A percentile compares a stretch with the other conserved stretches of the same genome.
Conservation (phyloP, 208 protist species). For the Wallacemonas sp. region DNA sequence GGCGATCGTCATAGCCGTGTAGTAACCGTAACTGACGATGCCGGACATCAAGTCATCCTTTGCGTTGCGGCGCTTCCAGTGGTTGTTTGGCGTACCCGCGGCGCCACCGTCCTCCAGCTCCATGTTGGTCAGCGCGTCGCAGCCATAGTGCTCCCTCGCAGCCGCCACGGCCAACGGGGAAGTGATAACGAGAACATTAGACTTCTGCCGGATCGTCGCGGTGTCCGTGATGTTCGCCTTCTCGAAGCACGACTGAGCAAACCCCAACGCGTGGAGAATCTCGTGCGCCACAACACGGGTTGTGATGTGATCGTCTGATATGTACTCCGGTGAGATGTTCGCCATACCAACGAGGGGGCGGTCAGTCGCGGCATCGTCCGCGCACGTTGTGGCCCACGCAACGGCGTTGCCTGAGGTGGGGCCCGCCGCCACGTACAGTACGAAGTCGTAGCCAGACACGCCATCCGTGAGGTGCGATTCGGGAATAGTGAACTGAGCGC, state of each 20-base stretch:
- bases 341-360: constrained; percentile 43
- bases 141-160: constrained; percentile 68
- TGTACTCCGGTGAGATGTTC: constrained; percentile 47
- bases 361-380: background rate
- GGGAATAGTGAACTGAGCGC: constrained; percentile 51
- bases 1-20: constrained; percentile 79
- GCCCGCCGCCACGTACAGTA: constrained; percentile 68
- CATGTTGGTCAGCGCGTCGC: constrained; percentile 44
- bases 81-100: constrained; percentile 41
- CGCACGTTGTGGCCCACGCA: constrained; percentile 58
- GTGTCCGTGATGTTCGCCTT: background rate
- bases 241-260: constrained; percentile 23
- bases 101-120: constrained; percentile 79
- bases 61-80: constrained; percentile 88
- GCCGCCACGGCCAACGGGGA: constrained; percentile 29
- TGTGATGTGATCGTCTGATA: constrained; percentile 12
- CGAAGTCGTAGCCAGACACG: constrained; percentile 49
- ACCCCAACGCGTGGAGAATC: constrained; percentile 88
- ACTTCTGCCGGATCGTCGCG: constrained; percentile 42
- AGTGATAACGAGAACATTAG: constrained; percentile 24
- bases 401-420: constrained; percentile 17
- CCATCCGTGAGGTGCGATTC: constrained; percentile 30
- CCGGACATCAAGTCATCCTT: constrained; percentile 86
- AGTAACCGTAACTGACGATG: constrained; percentile 27
- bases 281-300: constrained; percentile 64